phyloP scores from a whole-genome alignment of 768 basidiomycete genomes.

The Agrocybe praecox region DNA sequence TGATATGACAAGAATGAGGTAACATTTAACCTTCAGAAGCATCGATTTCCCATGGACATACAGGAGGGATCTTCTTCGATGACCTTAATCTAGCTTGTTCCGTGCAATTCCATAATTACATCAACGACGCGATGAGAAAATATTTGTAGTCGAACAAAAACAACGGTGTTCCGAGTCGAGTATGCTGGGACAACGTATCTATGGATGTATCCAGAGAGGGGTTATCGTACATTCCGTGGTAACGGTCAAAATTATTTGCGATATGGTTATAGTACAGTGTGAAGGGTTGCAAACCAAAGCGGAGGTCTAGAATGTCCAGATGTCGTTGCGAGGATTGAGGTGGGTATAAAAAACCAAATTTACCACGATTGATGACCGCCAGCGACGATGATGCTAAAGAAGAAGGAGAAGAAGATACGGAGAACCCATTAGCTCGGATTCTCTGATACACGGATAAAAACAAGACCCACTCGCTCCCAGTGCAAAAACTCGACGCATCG shows the following conservation, averaged over 20 bases:
- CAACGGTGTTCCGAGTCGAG: too few species aligned
- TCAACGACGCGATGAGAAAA: too few species aligned
- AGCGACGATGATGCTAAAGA: not conserved
- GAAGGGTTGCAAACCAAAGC: too few species aligned
- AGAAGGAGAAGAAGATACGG: not conserved
- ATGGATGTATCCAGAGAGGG: too few species aligned
- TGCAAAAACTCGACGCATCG: constrained; percentile 69
- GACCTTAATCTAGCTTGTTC: not conserved
- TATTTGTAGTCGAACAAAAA: too few species aligned
- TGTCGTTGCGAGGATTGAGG: not conserved
- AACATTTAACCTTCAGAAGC: not conserved
- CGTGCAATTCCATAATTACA: not conserved
- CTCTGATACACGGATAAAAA: not conserved
- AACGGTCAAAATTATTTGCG: too few species aligned
- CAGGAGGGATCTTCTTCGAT: not conserved
- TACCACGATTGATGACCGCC: not conserved
- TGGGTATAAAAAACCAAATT: not conserved
- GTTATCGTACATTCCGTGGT: too few species aligned
- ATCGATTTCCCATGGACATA: not conserved
- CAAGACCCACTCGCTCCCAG: constrained; percentile 57
- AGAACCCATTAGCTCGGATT: not conserved
- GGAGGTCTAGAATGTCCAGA: too few species aligned
- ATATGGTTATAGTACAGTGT: too few species aligned
- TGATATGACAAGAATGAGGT: not conserved
- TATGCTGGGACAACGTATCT: too few species aligned